Evolutionary conservation across 2,329 filamentous ascomycete genomes (phyloP).

Genomic region (Calonectria henricotiae): DNA sequence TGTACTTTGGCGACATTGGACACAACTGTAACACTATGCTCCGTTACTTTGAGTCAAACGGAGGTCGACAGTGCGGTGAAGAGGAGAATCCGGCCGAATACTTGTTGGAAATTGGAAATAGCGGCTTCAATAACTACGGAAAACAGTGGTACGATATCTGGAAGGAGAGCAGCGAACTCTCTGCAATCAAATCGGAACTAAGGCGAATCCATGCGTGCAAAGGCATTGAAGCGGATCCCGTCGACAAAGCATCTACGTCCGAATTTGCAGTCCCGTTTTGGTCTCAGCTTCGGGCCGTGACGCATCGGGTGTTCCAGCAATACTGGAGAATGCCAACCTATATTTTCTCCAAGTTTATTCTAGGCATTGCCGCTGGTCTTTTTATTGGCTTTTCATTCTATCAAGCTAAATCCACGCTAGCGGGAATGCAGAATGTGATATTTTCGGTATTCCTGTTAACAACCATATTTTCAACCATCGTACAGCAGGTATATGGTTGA

Average conservation of each 20-base stretch:
- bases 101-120: slow-evolving; percentile 74
- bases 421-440: slow-evolving; percentile 83
- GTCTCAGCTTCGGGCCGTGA: slow-evolving; percentile 70
- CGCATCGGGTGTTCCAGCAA: slow-evolving; percentile 81
- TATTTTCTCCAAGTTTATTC: slow-evolving; percentile 80
- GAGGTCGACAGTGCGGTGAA: slow-evolving; percentile 72
- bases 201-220: slow-evolving; percentile 73
- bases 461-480: slow-evolving; percentile 81
- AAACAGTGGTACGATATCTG: slow-evolving; percentile 80
- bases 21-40: slow-evolving; percentile 71
- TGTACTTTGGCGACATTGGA: slow-evolving; percentile 80
- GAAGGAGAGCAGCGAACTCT: slow-evolving; percentile 69
- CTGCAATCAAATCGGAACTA: slow-evolving; percentile 73
- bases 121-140: slow-evolving; percentile 58
- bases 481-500: slow-evolving; percentile 67
- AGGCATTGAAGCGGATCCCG: slow-evolving; percentile 42
- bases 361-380: slow-evolving; percentile 74
- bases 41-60: slow-evolving; percentile 77
- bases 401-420: slow-evolving; percentile 67
- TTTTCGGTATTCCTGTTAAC: slow-evolving; percentile 84
- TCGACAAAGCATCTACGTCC: slow-evolving; percentile 58
- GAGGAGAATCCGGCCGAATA: slow-evolving; percentile 84
- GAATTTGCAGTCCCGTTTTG: slow-evolving; percentile 79
- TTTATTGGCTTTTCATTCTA: slow-evolving; percentile 86
- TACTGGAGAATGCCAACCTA: slow-evolving; percentile 88